Evolutionary conservation across 441 rosid genomes (phyloP).

Genomic region (Arabidopsis hybrid): DNA sequence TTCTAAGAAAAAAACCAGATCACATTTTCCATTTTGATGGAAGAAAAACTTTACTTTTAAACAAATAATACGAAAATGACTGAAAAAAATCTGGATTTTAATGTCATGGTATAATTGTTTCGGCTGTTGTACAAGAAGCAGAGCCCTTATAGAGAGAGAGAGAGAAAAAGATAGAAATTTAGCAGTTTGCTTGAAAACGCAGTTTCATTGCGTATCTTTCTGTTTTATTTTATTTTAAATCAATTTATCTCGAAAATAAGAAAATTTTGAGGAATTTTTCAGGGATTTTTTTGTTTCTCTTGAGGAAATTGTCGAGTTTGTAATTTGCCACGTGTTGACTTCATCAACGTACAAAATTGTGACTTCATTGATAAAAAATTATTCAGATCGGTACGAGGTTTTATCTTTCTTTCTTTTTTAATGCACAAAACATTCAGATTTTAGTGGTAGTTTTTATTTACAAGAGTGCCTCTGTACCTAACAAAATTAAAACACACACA

Average conservation of each 20-base stretch:
- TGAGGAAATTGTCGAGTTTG: constrained; percentile 26
- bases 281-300: constrained; percentile 21
- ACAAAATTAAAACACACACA: neutral
- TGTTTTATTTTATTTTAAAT: neutral
- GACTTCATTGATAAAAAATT: neutral
- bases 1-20: constrained; percentile 35
- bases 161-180: neutral
- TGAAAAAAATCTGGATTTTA: neutral
- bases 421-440: neutral
- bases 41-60: constrained; percentile 22
- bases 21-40: constrained; percentile 31
- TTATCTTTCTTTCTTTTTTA: neutral
- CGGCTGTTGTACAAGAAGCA: constrained; percentile 25
- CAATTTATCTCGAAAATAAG: constrained; percentile 13
- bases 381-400: constrained; percentile 36
- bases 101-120: constrained; percentile 34
- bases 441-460: neutral
- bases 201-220: constrained; percentile 44
- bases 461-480: neutral
- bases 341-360: constrained; percentile 6
- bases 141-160: constrained; percentile 24
- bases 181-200: constrained; percentile 32
- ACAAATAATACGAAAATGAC: constrained; percentile 13
- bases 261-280: constrained; percentile 27
- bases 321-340: constrained; percentile 18